Conservation (phyloP, 352 stramenopile species). For the Phytophthora rubi region DNA sequence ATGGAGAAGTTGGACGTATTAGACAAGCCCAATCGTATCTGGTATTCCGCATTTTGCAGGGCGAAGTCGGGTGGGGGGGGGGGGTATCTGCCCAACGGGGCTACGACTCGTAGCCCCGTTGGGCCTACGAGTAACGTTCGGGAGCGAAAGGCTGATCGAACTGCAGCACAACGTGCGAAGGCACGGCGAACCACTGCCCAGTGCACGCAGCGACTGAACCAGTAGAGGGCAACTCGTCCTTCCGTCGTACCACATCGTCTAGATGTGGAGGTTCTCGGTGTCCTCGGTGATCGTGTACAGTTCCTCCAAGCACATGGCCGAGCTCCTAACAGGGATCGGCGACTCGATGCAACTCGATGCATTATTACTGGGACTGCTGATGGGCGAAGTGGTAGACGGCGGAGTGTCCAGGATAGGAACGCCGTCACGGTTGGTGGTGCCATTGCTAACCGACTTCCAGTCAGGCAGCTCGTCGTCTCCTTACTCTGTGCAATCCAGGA, state of each 20-base stretch:
- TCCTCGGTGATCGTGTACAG: slow-evolving; percentile 70
- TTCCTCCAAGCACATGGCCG: slow-evolving; percentile 45
- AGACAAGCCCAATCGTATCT: too few relatives aligned
- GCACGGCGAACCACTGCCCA: too few relatives aligned
- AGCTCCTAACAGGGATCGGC: slow-evolving; percentile 28
- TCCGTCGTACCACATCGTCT: slow-evolving; percentile 12
- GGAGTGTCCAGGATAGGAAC: slow-evolving; percentile 35
- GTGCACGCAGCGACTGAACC: too few relatives aligned
- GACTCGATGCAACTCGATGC: slow-evolving; percentile 19
- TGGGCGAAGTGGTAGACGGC: slow-evolving; percentile 10
- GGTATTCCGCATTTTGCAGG: too few relatives aligned
- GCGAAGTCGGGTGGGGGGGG: too few relatives aligned
- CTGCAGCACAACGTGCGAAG: too few relatives aligned
- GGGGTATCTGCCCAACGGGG: too few relatives aligned
- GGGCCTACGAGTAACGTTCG: too few relatives aligned
- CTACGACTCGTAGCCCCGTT: too few relatives aligned
- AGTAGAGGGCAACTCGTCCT: slow-evolving; percentile 1
- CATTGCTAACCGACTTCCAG: slow-evolving; percentile 31
- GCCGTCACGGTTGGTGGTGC: slow-evolving; percentile 14
- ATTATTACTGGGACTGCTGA: slow-evolving; percentile 1
- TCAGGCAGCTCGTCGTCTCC: slow-evolving; percentile 28
- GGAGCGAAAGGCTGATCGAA: too few relatives aligned
- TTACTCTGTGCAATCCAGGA: slow-evolving; percentile 51
- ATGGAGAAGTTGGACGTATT: too few relatives aligned
- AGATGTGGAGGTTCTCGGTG: slow-evolving; percentile 38